Evolutionary conservation across 257 asterid species (phyloP).

Genomic region (Nicotiana undulata): DNA sequence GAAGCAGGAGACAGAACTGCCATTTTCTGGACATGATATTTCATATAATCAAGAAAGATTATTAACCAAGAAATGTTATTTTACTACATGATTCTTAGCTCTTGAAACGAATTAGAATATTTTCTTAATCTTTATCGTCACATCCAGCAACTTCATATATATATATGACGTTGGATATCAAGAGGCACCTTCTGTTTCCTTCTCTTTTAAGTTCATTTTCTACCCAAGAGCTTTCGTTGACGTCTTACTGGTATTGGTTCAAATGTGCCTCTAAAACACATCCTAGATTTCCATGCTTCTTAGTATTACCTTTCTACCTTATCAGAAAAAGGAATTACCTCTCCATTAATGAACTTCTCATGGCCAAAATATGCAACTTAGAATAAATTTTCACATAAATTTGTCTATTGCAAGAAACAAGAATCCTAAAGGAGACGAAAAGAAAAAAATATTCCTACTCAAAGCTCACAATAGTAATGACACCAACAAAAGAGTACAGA

Average conservation of each 20-base stretch:
- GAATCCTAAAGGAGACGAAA: background rate
- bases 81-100: background rate
- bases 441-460: background rate
- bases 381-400: background rate
- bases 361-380: background rate
- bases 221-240: background rate
- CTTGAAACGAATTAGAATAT: background rate
- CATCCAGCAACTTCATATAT: background rate
- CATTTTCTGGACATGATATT: background rate
- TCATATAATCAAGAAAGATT: background rate
- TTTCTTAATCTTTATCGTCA: constrained; percentile 1
- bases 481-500: constrained; percentile 9
- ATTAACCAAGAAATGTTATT: background rate
- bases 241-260: background rate
- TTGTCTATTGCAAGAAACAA: background rate
- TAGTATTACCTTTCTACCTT: background rate
- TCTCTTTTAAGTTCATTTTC: too few species aligned
- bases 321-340: background rate
- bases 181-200: too few species aligned
- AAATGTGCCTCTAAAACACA: background rate
- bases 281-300: background rate
- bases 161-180: background rate
- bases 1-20: background rate
- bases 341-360: background rate
- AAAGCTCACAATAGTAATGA: background rate